Evolutionary conservation across 2,329 filamentous ascomycete species (phyloP), one percentile per base, ranked within the genome.

Genomic region (Sporothrix humicola): DNA sequence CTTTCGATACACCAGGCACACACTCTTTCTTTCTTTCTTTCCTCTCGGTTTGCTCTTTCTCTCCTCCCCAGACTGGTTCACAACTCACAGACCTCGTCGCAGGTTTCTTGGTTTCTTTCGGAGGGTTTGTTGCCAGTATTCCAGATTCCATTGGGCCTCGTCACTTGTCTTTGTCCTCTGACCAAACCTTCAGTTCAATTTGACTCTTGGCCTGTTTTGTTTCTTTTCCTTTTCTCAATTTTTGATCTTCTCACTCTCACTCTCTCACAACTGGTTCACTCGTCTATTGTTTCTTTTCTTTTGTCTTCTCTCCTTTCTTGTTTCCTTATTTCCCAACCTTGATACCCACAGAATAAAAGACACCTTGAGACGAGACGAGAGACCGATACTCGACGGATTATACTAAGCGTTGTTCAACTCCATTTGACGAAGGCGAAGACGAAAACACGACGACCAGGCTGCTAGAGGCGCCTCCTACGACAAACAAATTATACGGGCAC

Each of bases 241-340:
- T 37, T 37, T 37, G 31, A 37, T 37, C 31, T 48, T 37, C 58
- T n/a, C 44, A 46, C 15, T 56, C n/a, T 20, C 8, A 50, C 3
- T 15, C 23, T 23, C 37, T 15, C 7, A 17, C 9, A 26, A 7
- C 56, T 37, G 6, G n/a, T 37, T 37, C 3, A 37, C 42, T 26
- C 31, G 37, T 50, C 48, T 54, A 7, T 42, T 12, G 31, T 63
- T 17, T 46, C 31, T 68, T 72, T 44, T 72, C 20, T 73, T 69
- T 52, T 42, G 59, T 44, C 48, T 42, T 20, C 58, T 54, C 10
- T 17, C 26, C 42, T n/a, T n/a, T n/a, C 5, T 54, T 23, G 31
- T 6, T 63, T 58, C 15, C 8, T 17, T 31, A 9, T n/a, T 46
- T 15, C 2, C n/a, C 46, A 8, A 2, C 9, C 26, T 59, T 37